A percentile compares a stretch with the other conserved stretches of the same genome.
phyloP scores from a whole-genome alignment of 257 asterid species.

The Ligustrum vulgare region DNA sequence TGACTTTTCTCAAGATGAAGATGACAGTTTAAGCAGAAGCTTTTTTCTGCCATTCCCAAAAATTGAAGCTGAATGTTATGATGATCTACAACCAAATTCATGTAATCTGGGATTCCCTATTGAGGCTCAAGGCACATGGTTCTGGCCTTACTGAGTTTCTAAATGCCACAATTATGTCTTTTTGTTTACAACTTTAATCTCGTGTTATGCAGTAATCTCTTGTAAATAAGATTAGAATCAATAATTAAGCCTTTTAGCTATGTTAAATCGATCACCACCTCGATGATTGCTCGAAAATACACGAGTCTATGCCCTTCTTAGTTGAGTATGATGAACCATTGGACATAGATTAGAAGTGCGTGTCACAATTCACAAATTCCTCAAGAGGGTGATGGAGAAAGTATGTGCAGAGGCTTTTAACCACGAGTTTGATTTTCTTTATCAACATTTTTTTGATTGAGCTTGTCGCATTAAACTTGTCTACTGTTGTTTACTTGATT shows the following conservation, averaged over 20 bases:
- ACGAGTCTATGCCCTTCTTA: neutral
- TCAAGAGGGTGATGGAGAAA: too few species aligned
- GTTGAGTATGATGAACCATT: neutral
- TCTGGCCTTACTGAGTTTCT: constrained; percentile 59
- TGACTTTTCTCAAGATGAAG: constrained; percentile 72
- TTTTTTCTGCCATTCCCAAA: constrained; percentile 51
- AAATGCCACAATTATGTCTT: neutral
- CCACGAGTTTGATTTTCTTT: too few species aligned
- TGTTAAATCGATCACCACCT: neutral
- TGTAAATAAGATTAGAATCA: constrained; percentile 39
- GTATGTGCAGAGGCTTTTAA: too few species aligned
- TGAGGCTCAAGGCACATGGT: constrained; percentile 81
- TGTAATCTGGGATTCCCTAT: constrained; percentile 65
- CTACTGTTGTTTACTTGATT: too few species aligned
- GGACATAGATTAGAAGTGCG: too few species aligned
- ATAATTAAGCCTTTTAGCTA: constrained; percentile 21
- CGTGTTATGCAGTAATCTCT: constrained; percentile 20
- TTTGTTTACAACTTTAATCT: neutral
- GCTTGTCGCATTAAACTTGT: too few species aligned
- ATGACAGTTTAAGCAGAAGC: constrained; percentile 43
- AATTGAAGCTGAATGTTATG: constrained; percentile 47
- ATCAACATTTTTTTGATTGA: too few species aligned
- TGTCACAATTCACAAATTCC: too few species aligned
- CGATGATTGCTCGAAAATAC: neutral
- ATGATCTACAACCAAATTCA: constrained; percentile 58